phyloP scores from a whole-genome alignment of 805 yeast genomes.

The Ogataea allantospora region DNA sequence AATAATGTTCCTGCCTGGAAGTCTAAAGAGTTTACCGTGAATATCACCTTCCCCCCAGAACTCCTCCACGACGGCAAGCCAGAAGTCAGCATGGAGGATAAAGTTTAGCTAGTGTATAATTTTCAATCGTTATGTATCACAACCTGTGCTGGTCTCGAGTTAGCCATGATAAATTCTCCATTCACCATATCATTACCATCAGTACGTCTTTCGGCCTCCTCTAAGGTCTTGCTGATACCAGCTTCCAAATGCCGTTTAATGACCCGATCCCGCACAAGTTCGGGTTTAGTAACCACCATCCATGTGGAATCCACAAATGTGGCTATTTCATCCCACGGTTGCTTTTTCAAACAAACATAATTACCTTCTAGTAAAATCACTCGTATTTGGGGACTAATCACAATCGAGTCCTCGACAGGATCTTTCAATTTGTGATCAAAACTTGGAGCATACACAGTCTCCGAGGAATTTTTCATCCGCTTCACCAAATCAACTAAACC shows the following conservation, averaged over 20 bases:
- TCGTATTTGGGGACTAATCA: constrained; percentile 27
- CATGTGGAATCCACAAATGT: constrained; percentile 35
- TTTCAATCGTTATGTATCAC: constrained; percentile 19
- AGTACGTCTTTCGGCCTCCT: constrained; percentile 38
- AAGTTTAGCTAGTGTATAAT: neutral
- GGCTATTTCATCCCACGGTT: constrained; percentile 34
- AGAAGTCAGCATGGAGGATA: neutral
- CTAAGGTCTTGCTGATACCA: constrained; percentile 33
- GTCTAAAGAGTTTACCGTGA: neutral
- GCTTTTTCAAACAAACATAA: constrained; percentile 37
- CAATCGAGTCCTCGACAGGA: constrained; percentile 38
- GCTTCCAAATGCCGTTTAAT: constrained; percentile 38
- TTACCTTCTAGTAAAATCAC: constrained; percentile 42
- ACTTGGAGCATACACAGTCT: constrained; percentile 28
- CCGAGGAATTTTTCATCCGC: constrained; percentile 5
- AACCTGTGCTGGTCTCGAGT: constrained; percentile 29
- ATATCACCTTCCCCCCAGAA: neutral
- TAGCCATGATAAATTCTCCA: constrained; percentile 24
- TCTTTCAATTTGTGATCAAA: constrained; percentile 43
- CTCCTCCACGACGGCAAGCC: neutral
- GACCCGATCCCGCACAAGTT: constrained; percentile 31
- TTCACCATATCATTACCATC: constrained; percentile 41
- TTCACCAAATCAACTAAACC: constrained; percentile 28
- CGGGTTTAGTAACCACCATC: constrained; percentile 32
- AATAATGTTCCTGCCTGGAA: constrained; percentile 5